Base-by-base conservation (phyloP, 2,329 filamentous ascomycete genomes). In the Calonectria pseudoturangicola region DNA sequence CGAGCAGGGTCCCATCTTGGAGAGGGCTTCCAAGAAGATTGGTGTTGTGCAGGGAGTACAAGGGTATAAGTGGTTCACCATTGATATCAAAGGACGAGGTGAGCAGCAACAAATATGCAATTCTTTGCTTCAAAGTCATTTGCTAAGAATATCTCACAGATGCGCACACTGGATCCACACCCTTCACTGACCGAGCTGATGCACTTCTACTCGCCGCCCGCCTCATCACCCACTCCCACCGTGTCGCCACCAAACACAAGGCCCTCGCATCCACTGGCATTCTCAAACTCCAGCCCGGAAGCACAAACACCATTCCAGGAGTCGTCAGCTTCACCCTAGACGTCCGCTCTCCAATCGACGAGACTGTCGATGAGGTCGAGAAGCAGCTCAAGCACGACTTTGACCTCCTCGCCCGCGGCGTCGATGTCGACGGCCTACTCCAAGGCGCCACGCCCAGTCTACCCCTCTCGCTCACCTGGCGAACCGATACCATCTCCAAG, bases 1-100 rank as follows among this genome's bases (percentile, higher is more conserved):
- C 66, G 95, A 97, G 81, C 95, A 97, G 81, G 81, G 94, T 0
- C 94, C 94, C 0, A 90, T 95, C 41, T 88, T 97, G 1, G 92
- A 96, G 64, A 72, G 75, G 9, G 70, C 73, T 1, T 71, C 73
- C 0, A 78, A 71, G 39, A 79, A 75, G 47, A 79, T 84, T 48
- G 82, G 82, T 10, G 81, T 83, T 15, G 82, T 84, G 8, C 74
- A 77, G 13, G 81, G 82, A n/a, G 78, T 78, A 1, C 82, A 84
- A 72, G 81, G 77, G 0, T 83, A 83, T 63, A 76, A 77, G 33
- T 83, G 82, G 82, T 76, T 81, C 30, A 81, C 80, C 3, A 64
- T 84, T 18, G 75, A 73, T 2, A 76, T 83, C 51, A 71, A 73
- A 3, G 82, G 82, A 5, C 76, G 81, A 16, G 81, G 82, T 73